Evolutionary conservation across 768 basidiomycete genomes (phyloP).

Genomic region (Phylloporus sp.): DNA sequence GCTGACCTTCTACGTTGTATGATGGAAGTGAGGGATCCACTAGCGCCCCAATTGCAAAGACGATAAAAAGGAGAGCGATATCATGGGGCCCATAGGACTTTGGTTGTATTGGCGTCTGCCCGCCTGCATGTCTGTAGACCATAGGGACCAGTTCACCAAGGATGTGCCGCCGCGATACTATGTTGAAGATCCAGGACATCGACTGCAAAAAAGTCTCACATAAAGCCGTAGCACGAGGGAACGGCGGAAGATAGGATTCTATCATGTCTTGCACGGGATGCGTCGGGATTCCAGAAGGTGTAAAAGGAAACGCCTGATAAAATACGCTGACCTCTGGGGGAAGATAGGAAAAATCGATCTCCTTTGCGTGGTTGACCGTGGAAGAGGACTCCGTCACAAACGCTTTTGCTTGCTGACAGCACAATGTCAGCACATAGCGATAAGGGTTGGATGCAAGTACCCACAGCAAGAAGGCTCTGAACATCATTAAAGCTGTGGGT

Average conservation of each 20-base stretch:
- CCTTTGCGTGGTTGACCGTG: constrained; percentile 23
- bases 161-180: constrained; percentile 43
- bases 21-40: constrained; percentile 43
- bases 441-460: constrained; percentile 5
- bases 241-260: constrained; percentile 42
- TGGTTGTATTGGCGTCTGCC: neutral
- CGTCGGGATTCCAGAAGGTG: constrained; percentile 34
- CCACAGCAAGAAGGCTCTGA: constrained; percentile 42
- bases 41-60: constrained; percentile 45
- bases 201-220: constrained; percentile 47
- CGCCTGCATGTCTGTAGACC: constrained; percentile 30
- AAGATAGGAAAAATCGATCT: constrained; percentile 42
- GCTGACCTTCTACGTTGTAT: constrained; percentile 48
- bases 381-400: constrained; percentile 2
- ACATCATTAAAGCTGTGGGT: neutral
- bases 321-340: constrained; percentile 41
- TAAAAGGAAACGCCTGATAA: constrained; percentile 42
- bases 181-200: constrained; percentile 47
- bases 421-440: neutral
- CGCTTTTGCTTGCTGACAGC: constrained; percentile 10
- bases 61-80: constrained; percentile 42
- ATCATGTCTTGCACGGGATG: constrained; percentile 37
- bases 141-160: constrained; percentile 42
- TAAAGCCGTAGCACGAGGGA: constrained; percentile 37
- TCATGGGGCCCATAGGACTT: constrained; percentile 44